Base-by-base conservation (phyloP, 2,329 filamentous ascomycete genomes). In the Epicoccum nigrum region DNA sequence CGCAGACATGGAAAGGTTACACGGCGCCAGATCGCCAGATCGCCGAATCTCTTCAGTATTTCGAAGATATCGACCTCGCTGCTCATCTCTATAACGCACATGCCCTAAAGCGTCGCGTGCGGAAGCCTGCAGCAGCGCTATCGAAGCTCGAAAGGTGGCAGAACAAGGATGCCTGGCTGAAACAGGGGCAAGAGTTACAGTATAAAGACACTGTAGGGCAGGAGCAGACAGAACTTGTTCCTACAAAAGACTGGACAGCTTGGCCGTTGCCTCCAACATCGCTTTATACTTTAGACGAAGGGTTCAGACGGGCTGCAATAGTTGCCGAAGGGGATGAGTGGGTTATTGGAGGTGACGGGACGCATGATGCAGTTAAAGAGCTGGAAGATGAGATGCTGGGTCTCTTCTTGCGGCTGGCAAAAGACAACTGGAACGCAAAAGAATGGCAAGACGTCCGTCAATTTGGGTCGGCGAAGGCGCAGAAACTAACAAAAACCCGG, bases 1-100 rank as follows among this genome's bases (percentile, higher is more conserved):
- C 81, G 13, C 82, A 81, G 27, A 87, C 86, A 59, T 96, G 92
- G 90, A 77, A 77, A 45, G 64, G 72, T 8, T 75, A 84, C 50
- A 90, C 86, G 1, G 76, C 78, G 41, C 74, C 81, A 25, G 89
- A 92, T 52, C 81, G 87, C 12, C 79, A 81, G 7, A 79, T 89
- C 2, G 82, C 82, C 51, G 76, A 80, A 4, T 85, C 86, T 7
- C 76, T 96, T 47, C 82, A 87, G 51, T 80, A 83, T 37, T 69
- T 85, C 13, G 79, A 83, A 28, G 83, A 87, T 31, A 77, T 81
- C 45, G 87, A 97, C 67, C 76, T 97, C 9, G 79, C 84, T 0
- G 74, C 86, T 35, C 92, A 96, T 74, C 76, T 97, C 4, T 96
- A 90, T 75, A 90, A 94, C 71, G 81, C 87, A 0, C 87, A 88